Base-by-base conservation (phyloP, 306 rosid species). In the Styphnolobium japonicum region DNA sequence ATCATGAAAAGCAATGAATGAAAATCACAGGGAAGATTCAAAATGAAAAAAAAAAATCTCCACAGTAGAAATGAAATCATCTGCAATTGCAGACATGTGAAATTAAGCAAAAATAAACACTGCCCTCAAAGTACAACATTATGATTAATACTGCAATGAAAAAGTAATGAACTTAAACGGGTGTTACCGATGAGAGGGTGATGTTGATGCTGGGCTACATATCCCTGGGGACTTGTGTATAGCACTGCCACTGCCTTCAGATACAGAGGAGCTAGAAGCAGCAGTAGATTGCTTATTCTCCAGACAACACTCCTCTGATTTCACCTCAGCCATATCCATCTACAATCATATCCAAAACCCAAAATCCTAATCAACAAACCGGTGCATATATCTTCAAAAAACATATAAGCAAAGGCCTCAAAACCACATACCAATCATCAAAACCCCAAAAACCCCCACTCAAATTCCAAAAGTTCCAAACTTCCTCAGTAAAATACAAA, bases 281-380 rank as follows among this genome's bases (percentile, higher is more conserved):
- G 91, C 93, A 16, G 91, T 87, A 11, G 93, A 82, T 86, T 93
- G 97, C 76, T 93, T 95, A 89, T 95, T 95, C 93, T 91, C 99
- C 69, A 80, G 87, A 86, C 98, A 91, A 78, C 87, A 83, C 87
- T 90, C 97, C 82, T 94, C 98, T 16, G 82, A 75, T 81, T 90
- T 90, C 80, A 63, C 75, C 73, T 80, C 98, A 51, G 79, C 88
- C 96, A 92, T 91, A 78, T 76, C 88, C 82, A 85, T 84, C 86
- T 84, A 68, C 49, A 79, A 79, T 46, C 85, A 87, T 78, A 85
- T 76, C 85, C 74, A 86, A 88, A 85, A 87, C 78, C 85, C 86
- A 77, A 88, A 86, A 80, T 85, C 86, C 87, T 63, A 69, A 87
- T 77, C 72, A 82, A 56, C 51, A 76, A 80, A 84, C 45, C 65